phyloP scores from a whole-genome alignment of 1,139 yeast genomes.

The Diutina scorzettiae region DNA sequence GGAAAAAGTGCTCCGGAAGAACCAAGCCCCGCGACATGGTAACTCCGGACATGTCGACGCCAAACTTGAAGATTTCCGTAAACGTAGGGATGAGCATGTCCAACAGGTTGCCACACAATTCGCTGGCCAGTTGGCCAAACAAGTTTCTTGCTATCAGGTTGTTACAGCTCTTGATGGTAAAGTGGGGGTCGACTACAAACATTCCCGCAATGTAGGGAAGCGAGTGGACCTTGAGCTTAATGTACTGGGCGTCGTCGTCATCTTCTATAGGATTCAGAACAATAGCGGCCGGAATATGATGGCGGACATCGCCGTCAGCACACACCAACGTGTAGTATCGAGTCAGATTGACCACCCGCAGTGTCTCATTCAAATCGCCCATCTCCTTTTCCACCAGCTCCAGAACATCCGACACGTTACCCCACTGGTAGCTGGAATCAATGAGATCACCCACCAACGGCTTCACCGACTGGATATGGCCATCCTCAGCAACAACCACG shows the following conservation, averaged over 20 bases:
- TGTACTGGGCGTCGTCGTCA: conserved; percentile 18
- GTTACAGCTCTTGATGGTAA: conserved; percentile 55
- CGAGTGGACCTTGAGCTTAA: conserved; percentile 55
- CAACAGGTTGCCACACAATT: conserved; percentile 39
- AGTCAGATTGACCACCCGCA: conserved; percentile 28
- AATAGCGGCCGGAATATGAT: conserved; percentile 55
- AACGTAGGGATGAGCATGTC: conserved; percentile 59
- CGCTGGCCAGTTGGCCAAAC: conserved; percentile 49
- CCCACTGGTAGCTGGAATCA: not conserved
- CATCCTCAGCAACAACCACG: conserved; percentile 22
- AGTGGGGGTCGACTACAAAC: conserved; percentile 43
- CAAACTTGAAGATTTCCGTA: conserved; percentile 35
- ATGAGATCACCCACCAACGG: not conserved
- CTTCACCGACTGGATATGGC: not conserved
- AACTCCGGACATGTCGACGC: conserved; percentile 17
- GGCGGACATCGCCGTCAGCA: conserved; percentile 15
- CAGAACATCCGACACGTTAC: not conserved
- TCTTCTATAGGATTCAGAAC: conserved; percentile 47
- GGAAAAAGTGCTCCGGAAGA: conserved; percentile 79
- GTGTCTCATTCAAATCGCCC: not conserved
- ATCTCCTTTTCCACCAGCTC: not conserved
- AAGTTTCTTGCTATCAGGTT: conserved; percentile 66
- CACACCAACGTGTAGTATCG: conserved; percentile 53
- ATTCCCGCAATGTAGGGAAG: conserved; percentile 84
- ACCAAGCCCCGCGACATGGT: conserved; percentile 44